Evolutionary conservation across 306 rosid genomes (phyloP), one percentile per base, ranked within the genome.

Genomic region (Cucurbita ficifolia): DNA sequence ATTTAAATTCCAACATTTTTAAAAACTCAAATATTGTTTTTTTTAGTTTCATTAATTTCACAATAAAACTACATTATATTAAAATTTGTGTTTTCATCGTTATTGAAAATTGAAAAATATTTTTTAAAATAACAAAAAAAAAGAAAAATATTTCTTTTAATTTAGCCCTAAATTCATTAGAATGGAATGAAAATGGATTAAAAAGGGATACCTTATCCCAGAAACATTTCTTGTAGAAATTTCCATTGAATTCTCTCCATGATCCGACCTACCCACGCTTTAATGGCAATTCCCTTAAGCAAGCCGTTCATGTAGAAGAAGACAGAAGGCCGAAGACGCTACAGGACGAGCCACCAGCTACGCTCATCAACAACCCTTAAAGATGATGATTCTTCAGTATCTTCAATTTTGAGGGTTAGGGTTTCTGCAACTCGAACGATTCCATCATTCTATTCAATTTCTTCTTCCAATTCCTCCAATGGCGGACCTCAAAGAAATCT

Each of bases 401-500:
- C 42, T 5, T 10, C 65, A 1, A 12, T 59, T 59, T 59, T 17
- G 8, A 39, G 72, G 72, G 10, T 65, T 65, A 65, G 72, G 72
- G 72, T 65, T 65, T 65, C 72, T 65, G 35, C 51, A 43, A 65
- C 38, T 21, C 33, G 10, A 3, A 43, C 2, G 19, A 10, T 42
- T 45, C 6, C 36, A 22, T 3, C 16, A 1, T 40, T 13, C 11
- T 14, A 13, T 45, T 46, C n/a, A 6, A 10, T 65, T 68, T 22
- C 36, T 68, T 22, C 40, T 22, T 7, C 19, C 10, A 8, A 46
- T 5, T 45, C 3, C 39, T 13, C 50, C 16, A 77, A 84, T 84
- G 86, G 74, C 81, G 12, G 67, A 88, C 18, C 75, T 81, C 77
- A 75, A 60, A 35, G 67, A 86, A 8, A 88, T 88, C 42, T 86